These are phyloP conservation scores for Diplosphaera chodatii DNA, from an alignment of 139 green algal genomes.

Conservation along the genomic window DNA sequence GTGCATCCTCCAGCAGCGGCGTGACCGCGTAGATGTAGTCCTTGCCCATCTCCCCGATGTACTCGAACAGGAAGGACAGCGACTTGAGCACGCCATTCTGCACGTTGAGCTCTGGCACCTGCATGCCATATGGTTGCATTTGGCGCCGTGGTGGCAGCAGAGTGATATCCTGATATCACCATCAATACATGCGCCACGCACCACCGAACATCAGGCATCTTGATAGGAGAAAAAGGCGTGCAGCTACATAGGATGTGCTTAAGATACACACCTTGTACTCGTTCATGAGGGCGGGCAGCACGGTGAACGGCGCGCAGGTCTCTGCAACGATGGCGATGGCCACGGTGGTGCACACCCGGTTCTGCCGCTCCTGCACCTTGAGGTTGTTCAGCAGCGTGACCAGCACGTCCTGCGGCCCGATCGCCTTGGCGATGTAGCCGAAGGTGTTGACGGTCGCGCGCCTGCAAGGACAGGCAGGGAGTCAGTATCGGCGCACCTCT, in stretches of 20 bases:
- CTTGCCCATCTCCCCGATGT: slow-evolving; percentile 99
- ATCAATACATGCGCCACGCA: too few species aligned
- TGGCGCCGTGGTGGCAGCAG: too few species aligned
- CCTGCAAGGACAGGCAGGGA: background rate
- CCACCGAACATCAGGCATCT: background rate
- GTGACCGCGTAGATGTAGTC: slow-evolving; percentile 98
- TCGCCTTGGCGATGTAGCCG: slow-evolving; percentile 99
- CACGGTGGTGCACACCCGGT: slow-evolving; percentile 97
- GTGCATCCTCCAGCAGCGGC: slow-evolving; percentile 91
- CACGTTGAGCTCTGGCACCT: slow-evolving; percentile 95
- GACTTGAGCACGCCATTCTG: slow-evolving; percentile 98
- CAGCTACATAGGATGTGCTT: background rate
- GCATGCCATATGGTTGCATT: too few species aligned
- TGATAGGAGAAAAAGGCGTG: background rate
- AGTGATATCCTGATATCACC: too few species aligned
- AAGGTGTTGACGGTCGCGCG: slow-evolving; percentile 98
- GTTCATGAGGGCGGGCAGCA: slow-evolving; percentile 98
- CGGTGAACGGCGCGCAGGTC: slow-evolving; percentile 98
- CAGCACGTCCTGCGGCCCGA: slow-evolving; percentile 96
- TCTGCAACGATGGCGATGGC: slow-evolving; percentile 99
- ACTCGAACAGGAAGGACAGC: slow-evolving; percentile 99
- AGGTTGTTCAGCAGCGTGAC: slow-evolving; percentile 99
- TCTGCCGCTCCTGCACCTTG: slow-evolving; percentile 99
- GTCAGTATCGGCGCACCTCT: too few species aligned
- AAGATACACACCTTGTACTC: slow-evolving; percentile 76